Evolutionary conservation across 805 yeast species (phyloP).

Genomic region (Phaffomyces opuntiae): DNA sequence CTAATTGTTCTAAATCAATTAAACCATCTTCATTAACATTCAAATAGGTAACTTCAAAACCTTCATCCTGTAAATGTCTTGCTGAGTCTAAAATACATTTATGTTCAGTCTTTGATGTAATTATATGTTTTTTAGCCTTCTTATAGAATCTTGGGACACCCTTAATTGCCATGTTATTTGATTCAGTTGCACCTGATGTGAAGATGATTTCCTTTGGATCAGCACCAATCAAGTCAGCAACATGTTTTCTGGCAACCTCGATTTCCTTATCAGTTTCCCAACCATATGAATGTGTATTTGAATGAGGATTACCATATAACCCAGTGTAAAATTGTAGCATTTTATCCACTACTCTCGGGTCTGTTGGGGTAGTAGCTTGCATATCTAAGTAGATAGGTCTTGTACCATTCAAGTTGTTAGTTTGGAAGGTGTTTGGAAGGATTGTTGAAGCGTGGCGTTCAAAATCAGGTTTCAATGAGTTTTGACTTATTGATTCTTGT

Average conservation of each 20-base stretch:
- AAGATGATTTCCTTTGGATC: conserved; percentile 95
- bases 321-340: conserved; percentile 88
- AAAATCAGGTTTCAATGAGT: conserved; percentile 3
- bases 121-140: conserved; percentile 85
- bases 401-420: conserved; percentile 45
- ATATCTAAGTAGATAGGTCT: conserved; percentile 95
- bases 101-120: conserved; percentile 96
- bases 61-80: conserved; percentile 91
- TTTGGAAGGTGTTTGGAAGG: conserved; percentile 31
- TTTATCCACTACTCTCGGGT: conserved; percentile 88
- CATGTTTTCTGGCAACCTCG: conserved; percentile 74
- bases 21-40: conserved; percentile 80
- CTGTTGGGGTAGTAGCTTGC: conserved; percentile 98
- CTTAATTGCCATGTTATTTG: conserved; percentile 89
- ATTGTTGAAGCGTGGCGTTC: conserved; percentile 24
- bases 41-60: conserved; percentile 90
- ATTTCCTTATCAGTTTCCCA: conserved; percentile 97
- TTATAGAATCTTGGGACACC: conserved; percentile 94
- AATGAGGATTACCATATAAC: conserved; percentile 95
- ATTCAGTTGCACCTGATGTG: conserved; percentile 97
- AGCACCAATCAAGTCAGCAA: conserved; percentile 82
- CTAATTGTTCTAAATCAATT: conserved; percentile 68
- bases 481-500: conserved; percentile 7
- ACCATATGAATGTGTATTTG: conserved; percentile 94
- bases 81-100: conserved; percentile 98